Evolutionary conservation across 2,329 filamentous ascomycete genomes (phyloP), one percentile per base, ranked within the genome.

Genomic region (Venturia nashicola): DNA sequence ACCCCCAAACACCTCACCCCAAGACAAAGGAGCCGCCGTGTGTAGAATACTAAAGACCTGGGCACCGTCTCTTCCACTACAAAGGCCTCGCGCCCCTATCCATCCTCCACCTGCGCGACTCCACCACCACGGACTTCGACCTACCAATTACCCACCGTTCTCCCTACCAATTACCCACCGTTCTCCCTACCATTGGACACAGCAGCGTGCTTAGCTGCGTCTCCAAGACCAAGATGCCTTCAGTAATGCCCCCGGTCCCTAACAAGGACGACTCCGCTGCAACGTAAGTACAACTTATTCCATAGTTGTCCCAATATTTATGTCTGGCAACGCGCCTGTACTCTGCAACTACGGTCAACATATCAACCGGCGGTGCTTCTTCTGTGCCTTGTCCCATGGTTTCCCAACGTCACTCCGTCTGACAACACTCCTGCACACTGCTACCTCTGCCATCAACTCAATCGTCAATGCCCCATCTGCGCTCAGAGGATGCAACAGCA

Each of bases 261-360:
- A 78, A 79, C 68, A 83, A 81, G 75, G 82, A 84, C 72, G 82
- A 84, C 32, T 57, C 51, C 14, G 51, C n/a, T 36, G 51, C 51
- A 34, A 57, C 51, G 51, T 57, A 57, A 57, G 51, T 57, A 61
- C 39, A 36, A 7, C 39, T 27, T 36, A 16, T 42, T n/a, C 27
- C 59, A 43, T 27, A 20, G 18, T 12, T 59, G 4, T 12, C 27
- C 32, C 36, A 57, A 32, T 20, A 57, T 20, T 32, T 18, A n/a
- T 46, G 40, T 27, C 59, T 42, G 27, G 40, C 36, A 16, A 42
- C 12, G 23, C n/a, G 44, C 8, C 20, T 48, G 20, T n/a, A 48
- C 8, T 5, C 6, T 3, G 7, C n/a, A 8, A 23, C 36, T 39
- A 12, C 36, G 2, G 27, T 27, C 27, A 27, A 27, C 27, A 27